Conservation (phyloP, 106 monocot species). For the Platanthera guangdongensis region DNA sequence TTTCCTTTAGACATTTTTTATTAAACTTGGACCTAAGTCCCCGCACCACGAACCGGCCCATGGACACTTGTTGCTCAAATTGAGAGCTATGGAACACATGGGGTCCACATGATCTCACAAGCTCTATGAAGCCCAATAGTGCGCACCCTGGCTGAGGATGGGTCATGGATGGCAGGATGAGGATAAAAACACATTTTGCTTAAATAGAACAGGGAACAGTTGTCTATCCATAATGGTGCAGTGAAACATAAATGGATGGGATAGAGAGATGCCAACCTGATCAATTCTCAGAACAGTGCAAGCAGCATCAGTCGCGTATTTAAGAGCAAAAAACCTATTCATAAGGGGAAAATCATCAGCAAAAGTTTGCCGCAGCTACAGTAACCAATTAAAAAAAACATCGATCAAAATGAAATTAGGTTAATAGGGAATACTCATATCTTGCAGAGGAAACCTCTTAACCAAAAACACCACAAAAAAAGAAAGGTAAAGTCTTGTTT, state of each 20-base stretch:
- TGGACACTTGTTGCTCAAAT: too few species aligned
- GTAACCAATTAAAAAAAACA: background rate
- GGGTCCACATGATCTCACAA: too few species aligned
- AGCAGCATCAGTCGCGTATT: slow-evolving; percentile 96
- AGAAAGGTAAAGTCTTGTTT: too few species aligned
- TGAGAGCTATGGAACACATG: too few species aligned
- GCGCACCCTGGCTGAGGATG: too few species aligned
- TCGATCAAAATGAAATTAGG: background rate
- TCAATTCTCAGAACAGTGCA: slow-evolving; percentile 96
- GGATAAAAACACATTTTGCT: background rate
- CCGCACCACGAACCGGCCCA: too few species aligned
- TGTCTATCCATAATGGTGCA: background rate
- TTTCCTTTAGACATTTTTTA: too few species aligned
- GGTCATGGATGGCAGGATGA: background rate
- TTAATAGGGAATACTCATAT: too few species aligned
- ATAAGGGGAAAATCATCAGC: background rate
- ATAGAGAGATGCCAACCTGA: slow-evolving; percentile 42
- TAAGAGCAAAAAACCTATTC: slow-evolving; percentile 84
- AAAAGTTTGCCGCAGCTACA: background rate
- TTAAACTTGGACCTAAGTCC: too few species aligned
- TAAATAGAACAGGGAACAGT: background rate
- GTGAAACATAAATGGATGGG: background rate
- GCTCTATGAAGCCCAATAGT: too few species aligned
- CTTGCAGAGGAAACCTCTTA: too few species aligned
- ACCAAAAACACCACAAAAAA: too few species aligned